These are phyloP conservation scores for Solanum hybrid DNA, from an alignment of 305 asterid genomes.

Conservation along the genomic window DNA sequence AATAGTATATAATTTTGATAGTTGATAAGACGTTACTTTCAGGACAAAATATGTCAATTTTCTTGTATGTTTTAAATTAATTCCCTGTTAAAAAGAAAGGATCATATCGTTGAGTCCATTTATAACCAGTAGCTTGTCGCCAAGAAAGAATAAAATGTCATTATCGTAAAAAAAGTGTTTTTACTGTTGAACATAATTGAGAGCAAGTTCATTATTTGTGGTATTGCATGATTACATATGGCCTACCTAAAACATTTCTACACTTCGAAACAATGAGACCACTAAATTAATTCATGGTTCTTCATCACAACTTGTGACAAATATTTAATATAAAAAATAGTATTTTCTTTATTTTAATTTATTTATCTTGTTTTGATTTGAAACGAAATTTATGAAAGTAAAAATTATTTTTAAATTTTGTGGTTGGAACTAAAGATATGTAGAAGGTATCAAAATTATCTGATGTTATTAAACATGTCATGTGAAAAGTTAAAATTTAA, in stretches of 20 bases:
- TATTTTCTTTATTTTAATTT: background rate
- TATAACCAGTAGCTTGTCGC: background rate
- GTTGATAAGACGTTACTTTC: background rate
- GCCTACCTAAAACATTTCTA: background rate
- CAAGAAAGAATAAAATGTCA: background rate
- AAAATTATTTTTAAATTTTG: background rate
- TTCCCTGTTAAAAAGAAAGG: background rate
- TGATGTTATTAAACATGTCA: background rate
- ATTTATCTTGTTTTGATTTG: background rate
- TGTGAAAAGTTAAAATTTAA: background rate
- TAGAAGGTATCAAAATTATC: background rate
- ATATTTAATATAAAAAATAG: background rate
- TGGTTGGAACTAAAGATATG: background rate
- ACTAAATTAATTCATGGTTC: background rate
- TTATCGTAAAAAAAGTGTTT: background rate
- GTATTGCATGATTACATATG: background rate
- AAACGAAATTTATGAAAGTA: background rate
- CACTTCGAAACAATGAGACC: background rate
- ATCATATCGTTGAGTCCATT: background rate
- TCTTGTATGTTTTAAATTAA: background rate
- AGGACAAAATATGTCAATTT: background rate
- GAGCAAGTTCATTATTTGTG: background rate
- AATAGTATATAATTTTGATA: background rate
- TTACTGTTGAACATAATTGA: background rate
- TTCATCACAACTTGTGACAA: background rate